Percentiles rank a stretch among this genome's conserved stretches.
Evolutionary conservation across 2,329 filamentous ascomycete species (phyloP).

Genomic region (Phyllosticta ampelicida): DNA sequence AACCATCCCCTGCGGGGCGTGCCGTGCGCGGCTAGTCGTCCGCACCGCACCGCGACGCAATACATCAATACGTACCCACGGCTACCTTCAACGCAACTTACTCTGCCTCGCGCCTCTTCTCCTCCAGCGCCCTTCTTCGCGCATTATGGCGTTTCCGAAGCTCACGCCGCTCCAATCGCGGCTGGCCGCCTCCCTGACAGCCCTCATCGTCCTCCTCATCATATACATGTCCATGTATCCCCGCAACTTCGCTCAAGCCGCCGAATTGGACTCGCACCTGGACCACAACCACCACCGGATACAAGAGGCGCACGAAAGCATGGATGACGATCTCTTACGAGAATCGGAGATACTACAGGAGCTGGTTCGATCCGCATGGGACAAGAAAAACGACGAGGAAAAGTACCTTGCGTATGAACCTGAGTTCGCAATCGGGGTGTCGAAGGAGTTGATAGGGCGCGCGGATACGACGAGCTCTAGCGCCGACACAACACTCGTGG

Average conservation of each 20-base stretch:
- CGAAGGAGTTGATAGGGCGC: neutral
- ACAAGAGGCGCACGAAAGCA: conserved; percentile 50
- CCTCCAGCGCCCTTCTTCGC: neutral
- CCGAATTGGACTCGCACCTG: conserved; percentile 39
- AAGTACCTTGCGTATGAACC: conserved; percentile 43
- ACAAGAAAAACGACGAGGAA: conserved; percentile 25
- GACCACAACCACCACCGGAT: conserved; percentile 40
- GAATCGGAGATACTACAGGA: conserved; percentile 37
- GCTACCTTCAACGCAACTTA: neutral
- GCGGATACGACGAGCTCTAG: conserved; percentile 29
- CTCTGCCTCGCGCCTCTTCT: neutral
- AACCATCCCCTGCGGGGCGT: neutral
- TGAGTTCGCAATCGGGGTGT: conserved; percentile 42
- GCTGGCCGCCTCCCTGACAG: conserved; percentile 55
- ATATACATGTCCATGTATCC: conserved; percentile 50
- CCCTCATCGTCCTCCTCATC: conserved; percentile 48
- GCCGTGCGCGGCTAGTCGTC: neutral
- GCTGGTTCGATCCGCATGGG: conserved; percentile 16
- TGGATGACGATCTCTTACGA: conserved; percentile 27
- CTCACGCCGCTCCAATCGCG: conserved; percentile 62
- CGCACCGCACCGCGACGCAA: neutral
- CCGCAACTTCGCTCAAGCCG: conserved; percentile 45
- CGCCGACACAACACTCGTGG: conserved; percentile 40
- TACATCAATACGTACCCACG: neutral
- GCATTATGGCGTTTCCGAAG: conserved; percentile 23